Evolutionary conservation across 371 early-diverging fungal species (phyloP), one percentile per base, ranked within the genome.

Genomic region (Chytridiales sp.): DNA sequence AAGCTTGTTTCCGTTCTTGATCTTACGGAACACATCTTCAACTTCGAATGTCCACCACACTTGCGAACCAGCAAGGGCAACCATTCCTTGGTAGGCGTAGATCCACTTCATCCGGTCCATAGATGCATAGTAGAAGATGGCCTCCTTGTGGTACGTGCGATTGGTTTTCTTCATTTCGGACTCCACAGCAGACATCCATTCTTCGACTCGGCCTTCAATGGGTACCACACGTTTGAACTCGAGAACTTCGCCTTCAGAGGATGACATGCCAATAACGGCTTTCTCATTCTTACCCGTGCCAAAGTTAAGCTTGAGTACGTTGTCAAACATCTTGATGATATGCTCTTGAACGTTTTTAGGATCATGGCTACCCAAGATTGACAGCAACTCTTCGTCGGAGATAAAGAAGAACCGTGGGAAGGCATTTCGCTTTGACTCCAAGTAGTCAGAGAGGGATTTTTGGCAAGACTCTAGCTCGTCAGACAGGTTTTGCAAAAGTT

Each of bases 11-110:
- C 83, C 83, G 13, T 42, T 29, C 46, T 79, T 80, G 68, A 81
- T 81, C 53, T 78, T 83, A 6, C 67, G 49, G 61, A 83, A 83
- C 6, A 79, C 78, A 59, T 83, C 81, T 46, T 83, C 83, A 1
- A 83, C 84, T 48, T 82, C 82, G 76, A 80, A 83, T 9, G 84
- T 83, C 84, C 84, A 83, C 84, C 84, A 83, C 0, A 83, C 84
- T 53, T 82, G 82, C 15, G 77, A 72, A 8, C 79, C 78, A 24
- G 81, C 81, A 0, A 83, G 64, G 13, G 73, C 69, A 15, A 77
- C 79, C 82, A 82, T 83, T 9, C 84, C 84, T 56, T 74, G 81
- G 49, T 83, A 80, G 1, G 64, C 49, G 32, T 63, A 56, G 13
- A 83, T 62, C 84, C 84, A 83, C 13, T 66, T 68, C 15, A 72